phyloP scores from a whole-genome alignment of 108 stramenopile genomes.

The Pseudonitzschia delicatissima region DNA sequence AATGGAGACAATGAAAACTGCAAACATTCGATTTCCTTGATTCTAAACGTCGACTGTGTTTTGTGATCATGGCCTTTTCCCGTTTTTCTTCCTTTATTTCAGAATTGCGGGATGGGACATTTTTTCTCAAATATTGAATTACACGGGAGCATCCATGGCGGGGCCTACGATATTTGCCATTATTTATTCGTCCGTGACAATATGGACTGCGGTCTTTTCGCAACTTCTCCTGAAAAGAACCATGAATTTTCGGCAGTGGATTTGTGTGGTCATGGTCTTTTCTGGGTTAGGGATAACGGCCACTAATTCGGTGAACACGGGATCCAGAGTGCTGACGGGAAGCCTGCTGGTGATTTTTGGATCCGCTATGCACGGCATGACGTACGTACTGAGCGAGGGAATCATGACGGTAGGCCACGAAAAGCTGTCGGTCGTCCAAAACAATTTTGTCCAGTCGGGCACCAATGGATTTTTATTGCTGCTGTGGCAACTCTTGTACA shows the following conservation, averaged over 20 bases:
- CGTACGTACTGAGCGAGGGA: conserved; percentile 66
- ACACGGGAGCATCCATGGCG: conserved; percentile 60
- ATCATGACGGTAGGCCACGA: conserved; percentile 44
- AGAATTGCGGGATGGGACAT: conserved; percentile 60
- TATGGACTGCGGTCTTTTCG: conserved; percentile 73
- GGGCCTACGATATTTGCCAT: conserved; percentile 76
- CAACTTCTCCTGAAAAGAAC: conserved; percentile 42
- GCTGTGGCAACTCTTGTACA: conserved; percentile 74
- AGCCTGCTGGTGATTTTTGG: conserved; percentile 48
- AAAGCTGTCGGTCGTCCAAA: conserved; percentile 52
- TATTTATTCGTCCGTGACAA: conserved; percentile 64
- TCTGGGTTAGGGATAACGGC: conserved; percentile 58
- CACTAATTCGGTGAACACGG: conserved; percentile 32
- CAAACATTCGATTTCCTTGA: too few species aligned
- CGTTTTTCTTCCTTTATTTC: neutral
- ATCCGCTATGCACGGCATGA: conserved; percentile 51
- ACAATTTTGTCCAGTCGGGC: conserved; percentile 69
- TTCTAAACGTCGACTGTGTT: too few species aligned
- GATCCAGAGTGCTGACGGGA: conserved; percentile 43
- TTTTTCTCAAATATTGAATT: conserved; percentile 56
- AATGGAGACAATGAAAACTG: too few species aligned
- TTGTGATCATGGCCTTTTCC: neutral
- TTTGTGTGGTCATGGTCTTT: conserved; percentile 51
- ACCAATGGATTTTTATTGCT: conserved; percentile 40
- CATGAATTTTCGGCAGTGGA: conserved; percentile 49